Conservation (phyloP, 441 rosid species). For the Breynia disticha region DNA sequence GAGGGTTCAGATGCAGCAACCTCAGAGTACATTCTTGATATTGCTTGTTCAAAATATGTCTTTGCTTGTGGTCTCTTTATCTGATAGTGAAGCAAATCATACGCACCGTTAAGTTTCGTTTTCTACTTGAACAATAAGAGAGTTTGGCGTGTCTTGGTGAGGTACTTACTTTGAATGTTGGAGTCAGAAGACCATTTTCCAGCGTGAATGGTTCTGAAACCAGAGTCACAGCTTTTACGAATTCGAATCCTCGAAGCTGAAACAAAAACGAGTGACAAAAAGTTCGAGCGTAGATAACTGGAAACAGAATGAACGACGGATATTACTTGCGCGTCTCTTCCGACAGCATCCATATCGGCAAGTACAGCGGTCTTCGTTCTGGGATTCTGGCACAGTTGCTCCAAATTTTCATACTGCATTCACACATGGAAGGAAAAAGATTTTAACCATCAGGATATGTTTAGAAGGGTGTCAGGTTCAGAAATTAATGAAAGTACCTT, state of each 20-base stretch:
- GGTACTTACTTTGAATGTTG: slow-evolving; percentile 76
- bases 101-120: neutral
- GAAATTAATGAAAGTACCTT: slow-evolving; percentile 31
- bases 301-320: neutral
- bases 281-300: neutral
- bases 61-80: slow-evolving; percentile 93
- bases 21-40: slow-evolving; percentile 64
- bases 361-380: slow-evolving; percentile 69
- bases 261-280: slow-evolving; percentile 2
- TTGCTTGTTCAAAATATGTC: slow-evolving; percentile 63
- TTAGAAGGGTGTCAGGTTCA: neutral
- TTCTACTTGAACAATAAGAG: neutral
- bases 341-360: slow-evolving; percentile 76
- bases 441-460: neutral
- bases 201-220: slow-evolving; percentile 74
- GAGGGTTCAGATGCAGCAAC: slow-evolving; percentile 53
- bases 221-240: slow-evolving; percentile 77
- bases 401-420: slow-evolving; percentile 50
- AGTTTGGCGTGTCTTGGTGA: neutral
- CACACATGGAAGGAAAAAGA: too few species aligned
- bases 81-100: slow-evolving; percentile 25
- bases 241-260: slow-evolving; percentile 97
- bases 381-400: slow-evolving; percentile 66
- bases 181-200: slow-evolving; percentile 87
- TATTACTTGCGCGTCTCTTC: slow-evolving; percentile 81